Evolutionary conservation across 1,139 yeast genomes (phyloP).

Genomic region (Kazachstania sp.): DNA sequence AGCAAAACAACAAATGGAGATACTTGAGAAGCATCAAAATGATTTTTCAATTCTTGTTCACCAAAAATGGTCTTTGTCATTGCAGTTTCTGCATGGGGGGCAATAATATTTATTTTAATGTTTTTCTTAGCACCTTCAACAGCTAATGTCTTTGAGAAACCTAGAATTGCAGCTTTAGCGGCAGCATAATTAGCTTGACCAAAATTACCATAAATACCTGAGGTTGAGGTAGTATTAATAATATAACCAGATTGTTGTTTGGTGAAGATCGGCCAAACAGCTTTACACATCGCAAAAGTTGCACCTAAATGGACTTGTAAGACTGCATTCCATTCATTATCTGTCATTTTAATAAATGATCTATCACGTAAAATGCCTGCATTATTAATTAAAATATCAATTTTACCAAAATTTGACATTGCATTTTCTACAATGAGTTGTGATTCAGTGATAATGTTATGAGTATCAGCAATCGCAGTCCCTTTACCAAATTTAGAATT

Average conservation of each 20-base stretch:
- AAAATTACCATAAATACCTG: slow-evolving; percentile 95
- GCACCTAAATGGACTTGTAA: slow-evolving; percentile 77
- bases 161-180: slow-evolving; percentile 84
- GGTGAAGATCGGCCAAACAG: slow-evolving; percentile 86
- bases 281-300: slow-evolving; percentile 72
- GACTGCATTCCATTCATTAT: slow-evolving; percentile 76
- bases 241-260: slow-evolving; percentile 76
- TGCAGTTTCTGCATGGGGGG: slow-evolving; percentile 97
- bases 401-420: slow-evolving; percentile 65
- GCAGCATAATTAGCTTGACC: slow-evolving; percentile 96
- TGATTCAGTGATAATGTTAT: slow-evolving; percentile 75
- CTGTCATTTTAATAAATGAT: slow-evolving; percentile 77
- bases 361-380: slow-evolving; percentile 93
- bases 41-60: slow-evolving; percentile 63
- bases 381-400: slow-evolving; percentile 81
- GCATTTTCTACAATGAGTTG: slow-evolving; percentile 74
- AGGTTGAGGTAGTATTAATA: slow-evolving; percentile 85
- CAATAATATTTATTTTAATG: slow-evolving; percentile 74
- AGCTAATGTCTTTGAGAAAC: slow-evolving; percentile 78
- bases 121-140: slow-evolving; percentile 78
- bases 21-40: slow-evolving; percentile 80
- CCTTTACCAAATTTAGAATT: slow-evolving; percentile 53
- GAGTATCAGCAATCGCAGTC: slow-evolving; percentile 73
- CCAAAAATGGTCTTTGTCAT: slow-evolving; percentile 87
- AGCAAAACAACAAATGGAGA: slow-evolving; percentile 82